Evolutionary conservation across 164 flowering plant genomes (phyloP), one percentile per base, ranked within the genome.

Genomic region (Brasenia schreberi): DNA sequence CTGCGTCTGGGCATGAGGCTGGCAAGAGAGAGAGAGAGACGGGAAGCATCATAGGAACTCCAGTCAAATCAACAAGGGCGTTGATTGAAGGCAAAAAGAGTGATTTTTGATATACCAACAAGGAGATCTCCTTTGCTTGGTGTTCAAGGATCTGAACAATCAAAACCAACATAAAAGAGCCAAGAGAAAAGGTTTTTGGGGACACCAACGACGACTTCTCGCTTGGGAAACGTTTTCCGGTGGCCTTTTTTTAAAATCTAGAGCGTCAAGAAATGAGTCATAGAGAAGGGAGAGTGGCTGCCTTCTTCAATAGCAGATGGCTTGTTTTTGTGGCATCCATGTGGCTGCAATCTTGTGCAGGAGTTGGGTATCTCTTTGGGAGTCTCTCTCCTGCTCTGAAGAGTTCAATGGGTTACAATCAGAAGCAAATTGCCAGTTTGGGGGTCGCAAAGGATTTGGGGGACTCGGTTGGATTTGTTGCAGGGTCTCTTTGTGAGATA

Each of bases 391-490:
- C 85, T n/a, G 78, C 77, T 69, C 80, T 84, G 17, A 84, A 82
- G 71, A 75, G 69, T 63, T 27, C 73, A 19, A 73, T 84, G 81
- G 77, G 77, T 0, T 82, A 80, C 59, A 79, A 80, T 66, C 85
- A 84, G 69, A 76, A 74, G 65, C 81, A 84, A 67, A 43, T 84
- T 17, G 80, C 84, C 11, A n/a, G 72, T 16, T 67, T 84, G 66
- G 83, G 87, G 39, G 84, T 83, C 62, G 83, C 87, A 10, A 83
- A 83, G 69, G 82, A 83, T 61, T 70, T 81, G 70, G 84, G 87
- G 1, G 87, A 83, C 19, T 69, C 75, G 59, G 65, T 83, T 72
- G 87, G 87, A 7, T 74, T 81, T 65, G 27, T 79, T 3, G 81
- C 83, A 4, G 87, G 84, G 10, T 64, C 64, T 60, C 65, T 83